These are phyloP conservation scores for Trametes sanguinea DNA, from an alignment of 768 basidiomycete species.

Conservation along the genomic window DNA sequence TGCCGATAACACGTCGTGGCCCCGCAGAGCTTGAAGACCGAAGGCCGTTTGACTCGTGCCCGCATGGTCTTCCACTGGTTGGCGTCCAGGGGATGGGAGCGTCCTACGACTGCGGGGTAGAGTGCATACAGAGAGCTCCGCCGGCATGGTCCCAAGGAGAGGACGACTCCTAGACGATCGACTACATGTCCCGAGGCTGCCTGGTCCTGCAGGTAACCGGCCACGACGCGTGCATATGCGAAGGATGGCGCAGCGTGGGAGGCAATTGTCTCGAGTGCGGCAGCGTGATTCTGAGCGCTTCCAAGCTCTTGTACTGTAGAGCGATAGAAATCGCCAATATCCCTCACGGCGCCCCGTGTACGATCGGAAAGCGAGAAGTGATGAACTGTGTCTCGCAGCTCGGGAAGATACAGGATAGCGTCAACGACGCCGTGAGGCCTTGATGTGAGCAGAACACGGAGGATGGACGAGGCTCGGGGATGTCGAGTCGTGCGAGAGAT, in stretches of 20 bases:
- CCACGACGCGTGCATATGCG: neutral
- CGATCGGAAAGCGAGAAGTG: too few species aligned
- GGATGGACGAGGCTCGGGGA: too few species aligned
- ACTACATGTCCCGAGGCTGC: neutral
- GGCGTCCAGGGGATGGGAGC: neutral
- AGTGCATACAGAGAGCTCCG: neutral
- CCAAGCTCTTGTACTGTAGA: too few species aligned
- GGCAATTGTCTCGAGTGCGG: neutral
- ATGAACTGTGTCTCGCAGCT: too few species aligned
- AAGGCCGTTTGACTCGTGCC: neutral
- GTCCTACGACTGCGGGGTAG: neutral
- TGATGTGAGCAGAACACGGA: too few species aligned
- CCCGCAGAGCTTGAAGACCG: neutral
- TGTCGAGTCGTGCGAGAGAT: too few species aligned
- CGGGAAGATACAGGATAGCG: too few species aligned
- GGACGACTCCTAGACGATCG: neutral
- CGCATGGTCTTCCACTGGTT: neutral
- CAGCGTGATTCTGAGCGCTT: too few species aligned
- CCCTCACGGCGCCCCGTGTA: too few species aligned
- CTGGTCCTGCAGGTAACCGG: neutral
- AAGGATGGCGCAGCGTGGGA: neutral
- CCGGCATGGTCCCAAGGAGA: neutral
- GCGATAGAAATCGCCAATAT: too few species aligned
- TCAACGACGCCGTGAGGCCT: too few species aligned
- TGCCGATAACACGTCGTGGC: neutral